phyloP scores from a whole-genome alignment of 768 basidiomycete species.

The Lentinula guzmanii region DNA sequence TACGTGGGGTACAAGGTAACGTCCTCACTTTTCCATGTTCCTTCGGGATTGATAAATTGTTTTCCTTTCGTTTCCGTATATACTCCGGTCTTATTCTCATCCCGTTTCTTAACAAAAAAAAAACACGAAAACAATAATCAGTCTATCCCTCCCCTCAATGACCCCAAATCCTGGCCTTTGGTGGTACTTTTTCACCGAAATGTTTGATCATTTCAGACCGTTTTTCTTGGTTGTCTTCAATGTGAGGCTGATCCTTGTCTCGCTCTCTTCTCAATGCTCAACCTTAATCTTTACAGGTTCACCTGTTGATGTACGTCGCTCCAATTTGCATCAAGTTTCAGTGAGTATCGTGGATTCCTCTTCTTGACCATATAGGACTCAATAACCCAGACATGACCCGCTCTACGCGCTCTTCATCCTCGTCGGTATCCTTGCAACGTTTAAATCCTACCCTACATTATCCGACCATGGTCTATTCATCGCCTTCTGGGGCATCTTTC shows the following conservation, averaged over 20 bases:
- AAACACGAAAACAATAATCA: conserved; percentile 20
- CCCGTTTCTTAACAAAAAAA: no score
- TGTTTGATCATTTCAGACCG: conserved; percentile 96
- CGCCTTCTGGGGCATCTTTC: conserved; percentile 75
- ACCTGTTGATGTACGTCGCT: conserved; percentile 74
- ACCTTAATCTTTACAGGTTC: conserved; percentile 43
- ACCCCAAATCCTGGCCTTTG: conserved; percentile 92
- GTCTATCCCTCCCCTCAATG: conserved; percentile 78
- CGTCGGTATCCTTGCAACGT: conserved; percentile 69
- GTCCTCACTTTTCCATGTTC: conserved; percentile 8
- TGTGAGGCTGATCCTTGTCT: conserved; percentile 37
- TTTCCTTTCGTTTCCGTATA: no score
- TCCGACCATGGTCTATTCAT: conserved; percentile 87
- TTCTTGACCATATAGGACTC: neutral
- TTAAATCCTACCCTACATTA: conserved; percentile 90
- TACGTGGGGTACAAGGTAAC: conserved; percentile 85
- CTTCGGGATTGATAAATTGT: neutral
- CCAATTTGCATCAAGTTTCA: conserved; percentile 89
- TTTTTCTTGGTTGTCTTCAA: conserved; percentile 96
- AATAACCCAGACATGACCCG: conserved; percentile 49
- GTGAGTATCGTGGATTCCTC: conserved; percentile 29
- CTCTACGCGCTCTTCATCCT: conserved; percentile 76
- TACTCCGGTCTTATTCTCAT: no score
- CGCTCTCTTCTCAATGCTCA: neutral
- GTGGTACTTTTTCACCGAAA: conserved; percentile 99